phyloP scores from a whole-genome alignment of 1,284 basidiomycete species.

The Melampsora abietis-canadensis region DNA sequence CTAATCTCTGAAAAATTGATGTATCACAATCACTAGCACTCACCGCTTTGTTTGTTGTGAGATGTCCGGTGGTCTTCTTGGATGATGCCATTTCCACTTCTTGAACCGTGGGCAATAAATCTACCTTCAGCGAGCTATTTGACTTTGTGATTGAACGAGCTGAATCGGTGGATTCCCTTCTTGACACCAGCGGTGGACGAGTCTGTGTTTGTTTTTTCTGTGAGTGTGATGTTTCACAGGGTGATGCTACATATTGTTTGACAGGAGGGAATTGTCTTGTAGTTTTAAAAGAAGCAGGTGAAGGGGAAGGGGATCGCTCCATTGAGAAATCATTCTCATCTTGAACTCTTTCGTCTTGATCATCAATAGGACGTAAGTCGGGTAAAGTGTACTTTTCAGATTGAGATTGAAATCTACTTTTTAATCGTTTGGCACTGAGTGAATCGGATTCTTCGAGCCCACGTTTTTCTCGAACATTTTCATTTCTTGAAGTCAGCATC shows the following conservation, averaged over 20 bases:
- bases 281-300: conserved; percentile 16
- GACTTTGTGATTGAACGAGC: not conserved
- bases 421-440: not conserved
- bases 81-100: not conserved
- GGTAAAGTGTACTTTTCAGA: conserved; percentile 5
- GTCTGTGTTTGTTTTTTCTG: not conserved
- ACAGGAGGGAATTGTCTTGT: not conserved
- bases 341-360: conserved; percentile 7
- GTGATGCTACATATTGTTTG: not conserved
- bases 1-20: not conserved
- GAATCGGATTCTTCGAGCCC: not conserved
- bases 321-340: conserved; percentile 11
- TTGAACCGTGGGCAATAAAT: not conserved
- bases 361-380: not conserved
- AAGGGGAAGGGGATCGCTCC: conserved; percentile 34
- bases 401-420: not conserved
- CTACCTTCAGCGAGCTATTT: not conserved
- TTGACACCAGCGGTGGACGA: not conserved
- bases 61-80: not conserved
- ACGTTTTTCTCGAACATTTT: conserved; percentile 3
- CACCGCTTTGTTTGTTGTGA: conserved; percentile 2
- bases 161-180: not conserved
- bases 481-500: not conserved
- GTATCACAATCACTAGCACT: not conserved
- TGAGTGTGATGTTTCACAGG: not conserved